phyloP scores from a whole-genome alignment of 306 rosid species.

The Cyclanthera cordifolia region DNA sequence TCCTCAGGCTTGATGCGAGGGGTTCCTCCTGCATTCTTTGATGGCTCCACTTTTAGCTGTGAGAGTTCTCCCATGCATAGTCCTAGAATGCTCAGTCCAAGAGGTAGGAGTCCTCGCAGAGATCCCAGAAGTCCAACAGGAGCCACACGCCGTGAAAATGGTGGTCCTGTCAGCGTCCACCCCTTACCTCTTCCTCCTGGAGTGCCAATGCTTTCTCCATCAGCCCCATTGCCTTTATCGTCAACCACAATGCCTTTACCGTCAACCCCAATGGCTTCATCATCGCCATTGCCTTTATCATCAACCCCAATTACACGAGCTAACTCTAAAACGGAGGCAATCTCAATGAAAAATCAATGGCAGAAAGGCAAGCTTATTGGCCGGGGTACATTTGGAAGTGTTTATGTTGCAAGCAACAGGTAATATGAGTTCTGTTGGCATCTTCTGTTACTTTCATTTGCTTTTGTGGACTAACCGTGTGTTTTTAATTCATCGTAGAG shows the following conservation, averaged over 20 bases:
- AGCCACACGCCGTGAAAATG: constrained; percentile 36
- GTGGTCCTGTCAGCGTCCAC: constrained; percentile 39
- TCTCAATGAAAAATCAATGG: constrained; percentile 69
- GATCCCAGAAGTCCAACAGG: constrained; percentile 35
- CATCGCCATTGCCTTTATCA: constrained; percentile 1
- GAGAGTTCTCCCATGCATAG: constrained; percentile 63
- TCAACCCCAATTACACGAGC: constrained; percentile 23
- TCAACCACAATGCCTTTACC: neutral
- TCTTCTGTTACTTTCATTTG: constrained; percentile 13
- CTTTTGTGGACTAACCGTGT: constrained; percentile 2
- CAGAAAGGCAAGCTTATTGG: constrained; percentile 93
- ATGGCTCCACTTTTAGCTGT: constrained; percentile 24
- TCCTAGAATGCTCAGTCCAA: constrained; percentile 39
- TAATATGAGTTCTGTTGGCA: constrained; percentile 17
- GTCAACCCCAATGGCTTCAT: constrained; percentile 24
- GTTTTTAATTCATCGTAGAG: constrained; percentile 25
- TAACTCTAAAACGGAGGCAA: constrained; percentile 32
- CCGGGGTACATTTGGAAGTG: constrained; percentile 96
- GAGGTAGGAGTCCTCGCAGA: constrained; percentile 29
- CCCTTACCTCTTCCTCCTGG: constrained; percentile 95
- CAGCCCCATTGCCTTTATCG: neutral
- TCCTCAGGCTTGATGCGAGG: constrained; percentile 17
- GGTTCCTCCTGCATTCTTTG: constrained; percentile 39
- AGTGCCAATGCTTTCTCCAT: constrained; percentile 29
- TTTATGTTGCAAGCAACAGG: constrained; percentile 87